Evolutionary conservation across 192 early-diverging fungal species (phyloP), one percentile per base, ranked within the genome.

Genomic region (Cladochytrium replicatum): DNA sequence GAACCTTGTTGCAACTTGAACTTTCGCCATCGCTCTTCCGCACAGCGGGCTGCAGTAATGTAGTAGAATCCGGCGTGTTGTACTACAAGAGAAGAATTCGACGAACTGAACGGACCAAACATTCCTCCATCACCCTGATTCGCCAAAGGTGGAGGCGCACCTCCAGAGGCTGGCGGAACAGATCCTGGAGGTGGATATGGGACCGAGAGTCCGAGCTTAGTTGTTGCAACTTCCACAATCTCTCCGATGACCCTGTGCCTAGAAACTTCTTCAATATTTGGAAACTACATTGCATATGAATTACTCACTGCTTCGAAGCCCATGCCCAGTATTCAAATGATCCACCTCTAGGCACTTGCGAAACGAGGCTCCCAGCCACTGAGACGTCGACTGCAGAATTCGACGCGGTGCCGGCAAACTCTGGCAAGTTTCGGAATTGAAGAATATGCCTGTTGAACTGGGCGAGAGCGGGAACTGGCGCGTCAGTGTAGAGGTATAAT

Each of bases 11-110:
- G n/a, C n/a, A n/a, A n/a, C 37, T 72, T 66, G 54, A 76, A 82
- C 4, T 71, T 65, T 25, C 69, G 64, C 44, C 82, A 71, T 38
- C 82, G 52, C 41, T 89, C 81, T 25, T 87, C 84, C 29, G 76
- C 78, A 50, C 81, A 84, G 41, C 73, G 67, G 0, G 89, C 88
- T 27, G 88, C 76, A 4, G 74, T 48, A 49, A 85, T 74, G 56
- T 87, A 93, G 55, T 89, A 88, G 52, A 72, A 89, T 7, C 89
- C 89, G 27, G 88, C 80, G 68, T 90, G 88, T 52, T 90, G 89
- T 6, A 93, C 64, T 6, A 89, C 66, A 19, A 74, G 57, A 26
- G 68, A 63, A 2, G 87, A 74, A 57, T 83, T 84, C 17, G 76
- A 55, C 5, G 75, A 65, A 27, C 60, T 63, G 29, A 54, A 44